A percentile compares a stretch with the other conserved stretches of the same genome.
These are phyloP conservation scores for Pyrenophora tritici-repentis DNA, from an alignment of 2,329 filamentous ascomycete species.

Conservation along the genomic window DNA sequence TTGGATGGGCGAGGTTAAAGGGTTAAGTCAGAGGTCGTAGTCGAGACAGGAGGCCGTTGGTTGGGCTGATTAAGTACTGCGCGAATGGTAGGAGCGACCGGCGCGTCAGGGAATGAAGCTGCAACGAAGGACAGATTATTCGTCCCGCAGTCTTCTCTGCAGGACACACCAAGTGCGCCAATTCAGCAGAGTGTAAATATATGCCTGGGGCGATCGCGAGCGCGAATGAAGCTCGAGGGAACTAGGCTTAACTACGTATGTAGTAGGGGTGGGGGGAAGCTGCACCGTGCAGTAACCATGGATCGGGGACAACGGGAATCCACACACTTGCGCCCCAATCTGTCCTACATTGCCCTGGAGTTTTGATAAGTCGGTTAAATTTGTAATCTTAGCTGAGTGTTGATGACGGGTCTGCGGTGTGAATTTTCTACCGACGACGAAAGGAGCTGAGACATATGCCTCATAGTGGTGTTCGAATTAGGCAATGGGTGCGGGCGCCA, in stretches of 20 bases:
- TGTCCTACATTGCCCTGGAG: constrained; percentile 11
- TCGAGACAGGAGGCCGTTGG: constrained; percentile 20
- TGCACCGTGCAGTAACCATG: constrained; percentile 15
- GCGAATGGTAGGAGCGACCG: constrained; percentile 24
- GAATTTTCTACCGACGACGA: not conserved
- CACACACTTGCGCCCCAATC: constrained; percentile 7
- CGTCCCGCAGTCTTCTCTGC: constrained; percentile 27
- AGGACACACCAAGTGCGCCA: constrained; percentile 19
- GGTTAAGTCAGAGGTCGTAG: constrained; percentile 8
- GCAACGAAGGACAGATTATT: constrained; percentile 21
- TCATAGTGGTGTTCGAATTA: constrained; percentile 3
- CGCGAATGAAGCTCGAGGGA: constrained; percentile 29
- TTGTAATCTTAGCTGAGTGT: constrained; percentile 3
- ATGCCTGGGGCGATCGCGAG: constrained; percentile 23
- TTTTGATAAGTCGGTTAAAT: too few relatives aligned
- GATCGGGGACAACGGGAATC: constrained; percentile 12
- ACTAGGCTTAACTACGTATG: constrained; percentile 22
- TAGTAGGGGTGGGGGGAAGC: constrained; percentile 19
- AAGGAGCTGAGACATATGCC: constrained; percentile 12
- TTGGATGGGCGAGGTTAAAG: not conserved
- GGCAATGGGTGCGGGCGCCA: constrained; percentile 1
- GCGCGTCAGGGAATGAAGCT: constrained; percentile 28
- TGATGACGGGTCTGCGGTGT: not conserved
- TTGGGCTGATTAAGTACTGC: constrained; percentile 30
- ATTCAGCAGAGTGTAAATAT: constrained; percentile 23